Evolutionary conservation across 1,139 yeast species (phyloP).

Genomic region (Debaryomyces robertsiae): DNA sequence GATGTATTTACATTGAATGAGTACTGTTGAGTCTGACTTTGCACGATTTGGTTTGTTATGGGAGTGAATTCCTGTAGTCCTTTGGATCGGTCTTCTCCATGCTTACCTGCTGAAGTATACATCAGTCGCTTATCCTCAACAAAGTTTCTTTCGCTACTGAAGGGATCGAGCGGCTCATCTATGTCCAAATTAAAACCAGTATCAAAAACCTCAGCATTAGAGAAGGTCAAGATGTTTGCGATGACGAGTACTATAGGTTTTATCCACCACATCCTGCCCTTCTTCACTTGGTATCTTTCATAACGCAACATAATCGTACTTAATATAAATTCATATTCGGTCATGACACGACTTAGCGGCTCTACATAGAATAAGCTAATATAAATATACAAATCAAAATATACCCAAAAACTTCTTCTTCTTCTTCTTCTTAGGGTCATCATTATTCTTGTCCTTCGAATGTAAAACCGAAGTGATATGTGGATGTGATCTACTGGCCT

Average conservation of each 20-base stretch:
- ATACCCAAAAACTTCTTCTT: conserved; percentile 43
- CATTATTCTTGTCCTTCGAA: conserved; percentile 10
- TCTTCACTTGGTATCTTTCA: background rate
- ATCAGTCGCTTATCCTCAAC: conserved; percentile 3
- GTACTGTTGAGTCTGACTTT: conserved; percentile 44
- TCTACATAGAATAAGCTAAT: too few relatives aligned
- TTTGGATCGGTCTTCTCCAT: conserved; percentile 18
- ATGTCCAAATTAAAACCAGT: conserved; percentile 17
- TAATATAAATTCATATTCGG: too few relatives aligned
- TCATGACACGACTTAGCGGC: too few relatives aligned
- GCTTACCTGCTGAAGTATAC: background rate
- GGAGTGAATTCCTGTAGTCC: conserved; percentile 51
- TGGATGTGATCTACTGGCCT: conserved; percentile 46
- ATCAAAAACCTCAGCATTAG: conserved; percentile 11
- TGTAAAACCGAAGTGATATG: conserved; percentile 24
- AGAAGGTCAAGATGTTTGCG: background rate
- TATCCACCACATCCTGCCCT: conserved; percentile 3
- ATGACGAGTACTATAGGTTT: background rate
- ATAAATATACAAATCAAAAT: conserved; percentile 18
- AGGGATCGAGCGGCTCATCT: conserved; percentile 14
- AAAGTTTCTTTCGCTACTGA: background rate
- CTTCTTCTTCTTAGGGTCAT: conserved; percentile 22
- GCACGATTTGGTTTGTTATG: conserved; percentile 38
- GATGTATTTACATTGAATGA: conserved; percentile 50
- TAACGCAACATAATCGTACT: background rate